Percentiles rank a stretch among this genome's conserved stretches.
Conservation (phyloP, 768 basidiomycete genomes). For the Clathrus columnatus region DNA sequence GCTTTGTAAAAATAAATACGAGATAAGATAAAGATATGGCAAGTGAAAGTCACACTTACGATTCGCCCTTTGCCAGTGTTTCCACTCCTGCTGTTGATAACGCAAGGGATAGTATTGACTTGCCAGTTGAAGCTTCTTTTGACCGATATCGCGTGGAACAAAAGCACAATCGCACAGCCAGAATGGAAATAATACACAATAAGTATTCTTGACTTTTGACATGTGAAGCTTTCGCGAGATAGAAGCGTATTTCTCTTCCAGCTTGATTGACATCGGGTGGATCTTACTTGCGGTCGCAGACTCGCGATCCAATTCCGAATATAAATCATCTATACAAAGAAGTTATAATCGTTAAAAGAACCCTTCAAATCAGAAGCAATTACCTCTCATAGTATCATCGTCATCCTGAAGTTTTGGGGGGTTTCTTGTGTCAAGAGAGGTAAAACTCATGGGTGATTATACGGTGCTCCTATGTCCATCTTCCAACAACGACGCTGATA, state of each 20-base stretch:
- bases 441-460: too few relatives aligned
- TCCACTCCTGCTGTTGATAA: neutral
- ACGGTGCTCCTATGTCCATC: too few relatives aligned
- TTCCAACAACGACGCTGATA: too few relatives aligned
- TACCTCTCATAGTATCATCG: too few relatives aligned
- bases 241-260: neutral
- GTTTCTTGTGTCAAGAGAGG: too few relatives aligned
- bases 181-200: neutral
- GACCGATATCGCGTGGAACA: neutral
- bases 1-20: neutral
- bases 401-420: too few relatives aligned
- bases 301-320: too few relatives aligned
- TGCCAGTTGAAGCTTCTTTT: neutral
- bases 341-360: too few relatives aligned
- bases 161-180: neutral
- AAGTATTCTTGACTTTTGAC: neutral
- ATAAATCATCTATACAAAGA: too few relatives aligned
- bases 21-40: neutral
- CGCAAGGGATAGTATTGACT: neutral
- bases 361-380: too few relatives aligned
- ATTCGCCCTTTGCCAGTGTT: neutral
- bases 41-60: neutral
- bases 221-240: neutral
- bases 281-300: neutral
- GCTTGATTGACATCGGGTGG: neutral